phyloP scores from a whole-genome alignment of 768 basidiomycete species.

The Lyophyllum shimeji region DNA sequence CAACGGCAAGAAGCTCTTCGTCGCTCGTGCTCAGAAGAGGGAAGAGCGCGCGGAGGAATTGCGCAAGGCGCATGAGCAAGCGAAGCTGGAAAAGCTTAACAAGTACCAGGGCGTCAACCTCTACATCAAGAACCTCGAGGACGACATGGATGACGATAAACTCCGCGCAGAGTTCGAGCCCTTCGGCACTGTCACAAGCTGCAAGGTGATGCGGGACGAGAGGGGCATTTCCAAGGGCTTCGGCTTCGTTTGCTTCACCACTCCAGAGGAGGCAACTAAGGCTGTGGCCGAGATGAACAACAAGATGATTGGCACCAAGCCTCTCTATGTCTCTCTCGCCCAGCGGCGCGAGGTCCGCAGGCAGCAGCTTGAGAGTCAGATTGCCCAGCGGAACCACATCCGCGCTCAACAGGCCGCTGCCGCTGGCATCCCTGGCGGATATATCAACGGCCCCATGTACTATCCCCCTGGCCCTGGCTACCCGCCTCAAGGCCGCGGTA shows the following conservation, averaged over 20 bases:
- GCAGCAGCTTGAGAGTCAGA: constrained; percentile 98
- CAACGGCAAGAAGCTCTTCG: constrained; percentile 89
- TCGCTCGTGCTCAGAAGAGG: constrained; percentile 97
- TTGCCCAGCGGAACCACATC: constrained; percentile 96
- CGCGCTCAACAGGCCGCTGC: constrained; percentile 95
- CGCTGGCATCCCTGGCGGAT: constrained; percentile 77
- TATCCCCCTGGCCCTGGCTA: constrained; percentile 81
- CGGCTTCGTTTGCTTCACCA: constrained; percentile 98
- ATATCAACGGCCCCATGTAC: constrained; percentile 86
- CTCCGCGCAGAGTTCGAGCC: constrained; percentile 96
- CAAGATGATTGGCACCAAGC: constrained; percentile 99
- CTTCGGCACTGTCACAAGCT: constrained; percentile 95
- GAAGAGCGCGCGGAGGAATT: constrained; percentile 97
- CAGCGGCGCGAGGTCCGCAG: constrained; percentile 97
- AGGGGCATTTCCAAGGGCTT: constrained; percentile 92
- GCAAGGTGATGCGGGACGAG: constrained; percentile 99
- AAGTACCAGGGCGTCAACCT: constrained; percentile 99
- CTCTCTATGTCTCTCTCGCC: constrained; percentile 96
- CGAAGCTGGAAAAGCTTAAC: constrained; percentile 95
- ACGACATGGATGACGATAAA: constrained; percentile 97
- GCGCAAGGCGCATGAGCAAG: constrained; percentile 88
- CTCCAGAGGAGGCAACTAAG: constrained; percentile 98
- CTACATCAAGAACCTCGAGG: constrained; percentile 99
- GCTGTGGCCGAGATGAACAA: constrained; percentile 99
- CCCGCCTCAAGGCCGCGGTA: constrained; percentile 77